Evolutionary conservation across 2,329 filamentous ascomycete genomes (phyloP).

Genomic region (Fusarium sp.): DNA sequence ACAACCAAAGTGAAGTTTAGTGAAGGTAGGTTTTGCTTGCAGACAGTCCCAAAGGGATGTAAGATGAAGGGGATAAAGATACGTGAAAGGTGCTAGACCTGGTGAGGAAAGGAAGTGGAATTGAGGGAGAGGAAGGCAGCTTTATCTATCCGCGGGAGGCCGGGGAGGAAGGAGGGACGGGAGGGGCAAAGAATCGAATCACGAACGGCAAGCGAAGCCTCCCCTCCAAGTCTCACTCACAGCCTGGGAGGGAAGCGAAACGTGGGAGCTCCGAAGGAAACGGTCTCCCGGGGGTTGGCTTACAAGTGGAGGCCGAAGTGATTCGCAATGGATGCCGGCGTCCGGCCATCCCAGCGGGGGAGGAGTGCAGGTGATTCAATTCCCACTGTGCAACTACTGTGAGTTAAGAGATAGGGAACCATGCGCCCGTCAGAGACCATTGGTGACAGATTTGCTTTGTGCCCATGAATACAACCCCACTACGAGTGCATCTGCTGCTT

Average conservation of each 20-base stretch:
- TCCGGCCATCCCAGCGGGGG: constrained; percentile 3
- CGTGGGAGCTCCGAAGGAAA: background rate
- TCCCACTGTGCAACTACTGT: constrained; percentile 23
- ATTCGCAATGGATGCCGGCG: constrained; percentile 18
- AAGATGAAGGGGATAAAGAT: constrained; percentile 22
- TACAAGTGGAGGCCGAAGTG: constrained; percentile 14
- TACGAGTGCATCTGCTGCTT: background rate
- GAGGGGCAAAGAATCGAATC: constrained; percentile 7
- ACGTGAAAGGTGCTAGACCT: constrained; percentile 36
- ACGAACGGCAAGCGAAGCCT: background rate
- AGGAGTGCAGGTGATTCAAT: constrained; percentile 8
- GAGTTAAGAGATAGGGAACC: background rate
- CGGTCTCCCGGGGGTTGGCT: constrained; percentile 1
- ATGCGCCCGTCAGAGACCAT: background rate
- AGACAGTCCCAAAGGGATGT: constrained; percentile 6
- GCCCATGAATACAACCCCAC: background rate
- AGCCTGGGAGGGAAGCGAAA: background rate
- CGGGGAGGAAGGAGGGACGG: constrained; percentile 18
- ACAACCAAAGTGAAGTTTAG: constrained; percentile 22
- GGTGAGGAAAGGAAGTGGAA: constrained; percentile 22
- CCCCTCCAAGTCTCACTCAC: constrained; percentile 20
- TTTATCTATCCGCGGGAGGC: constrained; percentile 33
- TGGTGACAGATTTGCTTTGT: background rate
- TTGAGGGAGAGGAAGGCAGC: constrained; percentile 19
- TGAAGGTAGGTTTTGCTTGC: constrained; percentile 1